Base-by-base conservation (phyloP, 1,284 basidiomycete genomes). In the Rhodotorula sp. region DNA sequence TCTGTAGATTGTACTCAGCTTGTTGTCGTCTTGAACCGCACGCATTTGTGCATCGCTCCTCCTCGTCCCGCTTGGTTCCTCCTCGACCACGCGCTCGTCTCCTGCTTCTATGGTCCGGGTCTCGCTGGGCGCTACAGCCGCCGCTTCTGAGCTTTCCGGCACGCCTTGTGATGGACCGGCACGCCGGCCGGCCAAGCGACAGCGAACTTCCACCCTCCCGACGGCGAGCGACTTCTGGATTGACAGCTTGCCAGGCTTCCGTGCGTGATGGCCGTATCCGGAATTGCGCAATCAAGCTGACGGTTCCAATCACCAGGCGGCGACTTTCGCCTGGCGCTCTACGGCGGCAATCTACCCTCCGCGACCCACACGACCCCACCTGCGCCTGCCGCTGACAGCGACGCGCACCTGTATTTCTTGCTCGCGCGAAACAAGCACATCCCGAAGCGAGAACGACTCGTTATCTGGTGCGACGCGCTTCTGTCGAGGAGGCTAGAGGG, bases 401-500 rank as follows among this genome's bases (percentile, higher is more conserved):
- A 87, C 46, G 85, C 91, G 0, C 90, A 94, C 78, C 81, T 94
- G 26, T 94, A 90, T 83, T 99, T 99, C 79, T 86, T 97, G 65
- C 86, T 98, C 81, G 85, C 93, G 34, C 91, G 92, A 80, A 92
- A 94, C 44, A 85, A 94, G 58, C 86, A 92, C 71, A 85, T 85
- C 9, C 92, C 93, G 18, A 92, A 95, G 76, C 91, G 87, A 79
- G 88, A 94, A 77, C 85, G 94, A 34, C 65, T 75, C 34, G 52
- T 75, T 24, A 55, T 75, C 50, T 75, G 73, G 72, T 64, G 16
- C 22, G 52, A 11, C 10, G 22, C 28, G 52, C 44, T 3, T 24
- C 11, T 4, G 28, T 54, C 20, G 18, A 8, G 28, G 13, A 4
- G 18, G 50, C 13, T 34, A 4, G 9, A 22, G 18, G 1, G 20